These are phyloP conservation scores for Microcos paniculata DNA, from an alignment of 345 rosid genomes.

Conservation along the genomic window DNA sequence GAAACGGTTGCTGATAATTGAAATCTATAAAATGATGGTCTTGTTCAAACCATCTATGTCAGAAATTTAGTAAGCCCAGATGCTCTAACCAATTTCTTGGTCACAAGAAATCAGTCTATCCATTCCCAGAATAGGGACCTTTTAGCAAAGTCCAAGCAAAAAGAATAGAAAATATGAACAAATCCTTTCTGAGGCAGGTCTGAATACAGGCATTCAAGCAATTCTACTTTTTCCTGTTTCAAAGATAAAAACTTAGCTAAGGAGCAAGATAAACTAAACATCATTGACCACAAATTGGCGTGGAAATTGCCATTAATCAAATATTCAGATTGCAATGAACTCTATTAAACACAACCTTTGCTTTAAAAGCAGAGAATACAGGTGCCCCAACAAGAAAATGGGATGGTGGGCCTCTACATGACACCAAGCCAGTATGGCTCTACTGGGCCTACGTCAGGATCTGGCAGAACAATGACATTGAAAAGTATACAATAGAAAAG, in stretches of 20 bases:
- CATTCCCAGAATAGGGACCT: not conserved
- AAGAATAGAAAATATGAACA: no score
- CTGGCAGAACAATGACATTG: constrained; percentile 15
- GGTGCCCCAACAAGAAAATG: not conserved
- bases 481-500: constrained; percentile 20
- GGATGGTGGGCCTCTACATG: constrained; percentile 1
- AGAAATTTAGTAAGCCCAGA: not conserved
- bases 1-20: no score
- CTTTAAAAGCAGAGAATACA: not conserved
- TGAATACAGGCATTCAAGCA: not conserved
- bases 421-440: not conserved
- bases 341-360: not conserved
- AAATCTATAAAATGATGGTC: not conserved
- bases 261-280: not conserved
- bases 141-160: not conserved
- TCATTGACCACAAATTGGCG: not conserved
- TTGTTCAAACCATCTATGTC: not conserved
- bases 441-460: constrained; percentile 22
- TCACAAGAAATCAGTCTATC: not conserved
- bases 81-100: not conserved
- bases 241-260: not conserved
- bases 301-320: not conserved
- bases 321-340: not conserved
- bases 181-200: not conserved
- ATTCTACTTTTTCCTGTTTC: not conserved